Conservation (phyloP, 805 yeast genomes). For the Pichia paraexigua region DNA sequence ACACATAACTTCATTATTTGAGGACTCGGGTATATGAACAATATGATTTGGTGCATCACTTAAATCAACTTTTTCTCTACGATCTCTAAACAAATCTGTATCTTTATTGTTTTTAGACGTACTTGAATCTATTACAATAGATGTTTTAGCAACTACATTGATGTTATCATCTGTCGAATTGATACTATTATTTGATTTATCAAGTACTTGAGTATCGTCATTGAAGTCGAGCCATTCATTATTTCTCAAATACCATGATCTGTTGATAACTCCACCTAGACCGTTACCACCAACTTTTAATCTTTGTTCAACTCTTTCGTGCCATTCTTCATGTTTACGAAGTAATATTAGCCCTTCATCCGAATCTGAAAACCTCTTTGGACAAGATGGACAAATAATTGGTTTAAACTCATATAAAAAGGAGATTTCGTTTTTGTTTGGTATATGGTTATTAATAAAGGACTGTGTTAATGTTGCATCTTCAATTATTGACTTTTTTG, state of each 20-base stretch:
- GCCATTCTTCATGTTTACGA: conserved; percentile 88
- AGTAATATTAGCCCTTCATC: conserved; percentile 44
- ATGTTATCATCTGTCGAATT: not conserved
- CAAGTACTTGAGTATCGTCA: conserved; percentile 43
- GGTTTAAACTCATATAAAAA: conserved; percentile 52
- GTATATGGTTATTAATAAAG: conserved; percentile 32
- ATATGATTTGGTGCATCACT: conserved; percentile 30
- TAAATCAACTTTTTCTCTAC: conserved; percentile 19
- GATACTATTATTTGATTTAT: conserved; percentile 11
- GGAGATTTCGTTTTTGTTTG: conserved; percentile 28
- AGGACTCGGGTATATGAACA: conserved; percentile 61
- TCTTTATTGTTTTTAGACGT: conserved; percentile 1
- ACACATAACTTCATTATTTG: conserved; percentile 52
- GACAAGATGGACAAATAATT: conserved; percentile 82
- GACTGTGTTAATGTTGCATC: conserved; percentile 25
- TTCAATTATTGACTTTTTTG: conserved; percentile 16
- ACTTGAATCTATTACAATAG: not conserved
- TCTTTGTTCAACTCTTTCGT: conserved; percentile 82
- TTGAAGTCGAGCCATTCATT: conserved; percentile 66
- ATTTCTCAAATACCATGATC: conserved; percentile 76
- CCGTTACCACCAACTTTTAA: conserved; percentile 32
- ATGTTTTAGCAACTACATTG: not conserved
- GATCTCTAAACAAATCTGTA: not conserved
- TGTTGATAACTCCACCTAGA: conserved; percentile 52
- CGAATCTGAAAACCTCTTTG: conserved; percentile 69